These are phyloP conservation scores for Grigorovia yakushimaensis DNA, from an alignment of 805 yeast species.

Conservation along the genomic window DNA sequence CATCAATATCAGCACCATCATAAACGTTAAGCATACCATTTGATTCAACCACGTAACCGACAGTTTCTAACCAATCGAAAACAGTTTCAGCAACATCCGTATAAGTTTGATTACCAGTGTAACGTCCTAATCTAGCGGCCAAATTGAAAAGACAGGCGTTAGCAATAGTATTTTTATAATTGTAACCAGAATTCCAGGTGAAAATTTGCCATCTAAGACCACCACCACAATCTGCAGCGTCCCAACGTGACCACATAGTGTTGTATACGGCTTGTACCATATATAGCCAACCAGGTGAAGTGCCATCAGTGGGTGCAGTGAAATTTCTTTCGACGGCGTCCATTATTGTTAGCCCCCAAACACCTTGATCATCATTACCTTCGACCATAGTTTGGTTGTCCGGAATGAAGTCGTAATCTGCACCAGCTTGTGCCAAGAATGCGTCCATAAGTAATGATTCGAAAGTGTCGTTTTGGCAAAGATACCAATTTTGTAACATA, in stretches of 20 bases:
- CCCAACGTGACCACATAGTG: conserved; percentile 54
- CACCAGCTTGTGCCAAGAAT: conserved; percentile 32
- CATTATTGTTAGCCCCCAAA: conserved; percentile 58
- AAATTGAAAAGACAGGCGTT: conserved; percentile 55
- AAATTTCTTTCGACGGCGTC: conserved; percentile 53
- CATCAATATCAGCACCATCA: conserved; percentile 57
- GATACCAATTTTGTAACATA: conserved; percentile 62
- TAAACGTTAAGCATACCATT: conserved; percentile 48
- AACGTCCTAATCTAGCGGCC: conserved; percentile 54
- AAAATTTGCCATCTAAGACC: conserved; percentile 67
- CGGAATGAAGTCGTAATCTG: conserved; percentile 47
- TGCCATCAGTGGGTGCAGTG: conserved; percentile 34
- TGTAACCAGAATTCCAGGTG: conserved; percentile 49
- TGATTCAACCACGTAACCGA: conserved; percentile 35
- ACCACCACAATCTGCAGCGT: conserved; percentile 43
- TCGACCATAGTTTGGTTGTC: conserved; percentile 55
- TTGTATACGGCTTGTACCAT: conserved; percentile 50
- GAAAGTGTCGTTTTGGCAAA: conserved; percentile 60
- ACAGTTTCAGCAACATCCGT: conserved; percentile 42
- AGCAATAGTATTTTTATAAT: conserved; percentile 55
- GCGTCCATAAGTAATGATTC: conserved; percentile 50
- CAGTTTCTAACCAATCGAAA: conserved; percentile 50
- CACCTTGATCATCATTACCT: conserved; percentile 67
- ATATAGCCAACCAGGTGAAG: conserved; percentile 41
- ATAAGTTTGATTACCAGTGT: conserved; percentile 44